A percentile compares a stretch with the other conserved stretches of the same genome.
These are phyloP conservation scores for Onygena corvina DNA, from an alignment of 2,329 filamentous ascomycete genomes.

Conservation along the genomic window DNA sequence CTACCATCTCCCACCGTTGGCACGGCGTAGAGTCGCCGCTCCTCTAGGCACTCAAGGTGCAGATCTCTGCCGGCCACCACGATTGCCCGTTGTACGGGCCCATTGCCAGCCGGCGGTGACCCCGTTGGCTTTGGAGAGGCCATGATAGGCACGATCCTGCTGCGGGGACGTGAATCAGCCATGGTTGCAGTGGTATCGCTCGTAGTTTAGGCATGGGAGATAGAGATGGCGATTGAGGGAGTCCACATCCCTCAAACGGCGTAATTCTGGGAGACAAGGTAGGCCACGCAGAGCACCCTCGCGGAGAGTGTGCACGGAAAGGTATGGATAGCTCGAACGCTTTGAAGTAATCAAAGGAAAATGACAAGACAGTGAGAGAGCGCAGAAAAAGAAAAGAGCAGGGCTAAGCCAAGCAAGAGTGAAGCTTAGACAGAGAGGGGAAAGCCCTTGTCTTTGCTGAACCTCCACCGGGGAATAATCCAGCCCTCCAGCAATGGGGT, in stretches of 20 bases:
- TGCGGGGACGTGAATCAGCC: constrained; percentile 27
- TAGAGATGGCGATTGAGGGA: constrained; percentile 16
- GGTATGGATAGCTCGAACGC: neutral
- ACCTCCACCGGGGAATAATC: neutral
- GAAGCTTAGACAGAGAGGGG: constrained; percentile 1
- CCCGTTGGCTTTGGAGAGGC: constrained; percentile 18
- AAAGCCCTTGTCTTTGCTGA: neutral
- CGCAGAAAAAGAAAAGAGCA: constrained; percentile 9
- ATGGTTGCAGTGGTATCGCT: constrained; percentile 26
- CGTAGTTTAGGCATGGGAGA: constrained; percentile 23
- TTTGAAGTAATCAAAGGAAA: constrained; percentile 11
- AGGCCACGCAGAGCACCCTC: neutral
- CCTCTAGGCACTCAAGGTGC: constrained; percentile 38
- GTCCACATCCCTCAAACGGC: neutral
- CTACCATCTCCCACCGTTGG: constrained; percentile 52
- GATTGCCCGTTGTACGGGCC: constrained; percentile 11
- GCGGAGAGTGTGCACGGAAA: neutral
- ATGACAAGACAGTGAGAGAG: constrained; percentile 14
- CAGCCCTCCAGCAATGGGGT: neutral
- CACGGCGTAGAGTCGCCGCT: constrained; percentile 47
- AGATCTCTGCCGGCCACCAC: constrained; percentile 20
- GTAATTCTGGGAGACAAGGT: constrained; percentile 6
- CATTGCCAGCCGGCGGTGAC: constrained; percentile 17
- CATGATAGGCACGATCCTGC: constrained; percentile 35
- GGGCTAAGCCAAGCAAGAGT: constrained; percentile 13